phyloP scores from a whole-genome alignment of 2,329 filamentous ascomycete genomes.

The Tolypocladium sp. region DNA sequence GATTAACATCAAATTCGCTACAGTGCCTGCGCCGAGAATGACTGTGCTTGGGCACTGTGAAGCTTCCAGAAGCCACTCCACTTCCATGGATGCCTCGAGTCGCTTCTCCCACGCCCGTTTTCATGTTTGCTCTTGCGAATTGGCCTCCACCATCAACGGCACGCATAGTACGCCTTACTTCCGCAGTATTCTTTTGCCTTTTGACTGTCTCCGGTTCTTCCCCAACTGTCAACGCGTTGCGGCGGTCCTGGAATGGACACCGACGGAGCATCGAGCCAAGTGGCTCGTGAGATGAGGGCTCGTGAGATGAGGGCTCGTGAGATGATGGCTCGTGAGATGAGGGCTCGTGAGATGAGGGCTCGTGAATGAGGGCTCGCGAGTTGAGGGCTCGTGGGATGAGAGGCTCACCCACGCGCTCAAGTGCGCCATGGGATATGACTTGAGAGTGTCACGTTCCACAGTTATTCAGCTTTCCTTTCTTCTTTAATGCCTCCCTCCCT shows the following conservation, averaged over 20 bases:
- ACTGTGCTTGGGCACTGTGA: background rate
- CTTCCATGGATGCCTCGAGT: background rate
- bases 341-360: background rate
- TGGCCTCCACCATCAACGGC: background rate
- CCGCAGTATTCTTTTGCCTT: background rate
- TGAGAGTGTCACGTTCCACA: background rate
- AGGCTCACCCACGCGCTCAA: background rate
- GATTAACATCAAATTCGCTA: background rate
- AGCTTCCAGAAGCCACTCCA: background rate
- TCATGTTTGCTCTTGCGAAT: background rate
- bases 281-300: background rate
- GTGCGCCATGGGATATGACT: background rate
- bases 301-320: background rate
- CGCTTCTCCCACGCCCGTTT: background rate
- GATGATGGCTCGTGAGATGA: background rate
- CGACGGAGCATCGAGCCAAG: background rate
- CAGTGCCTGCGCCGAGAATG: background rate
- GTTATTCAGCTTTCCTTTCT: background rate
- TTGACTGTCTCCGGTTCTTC: background rate
- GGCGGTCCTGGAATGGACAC: background rate
- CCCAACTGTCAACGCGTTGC: too few species aligned
- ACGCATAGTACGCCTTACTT: background rate
- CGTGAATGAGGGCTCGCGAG: too few species aligned
- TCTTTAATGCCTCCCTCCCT: too few species aligned
- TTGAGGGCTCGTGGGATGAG: background rate